phyloP scores from a whole-genome alignment of 2,329 filamentous ascomycete genomes.

The Penicillium sp. region DNA sequence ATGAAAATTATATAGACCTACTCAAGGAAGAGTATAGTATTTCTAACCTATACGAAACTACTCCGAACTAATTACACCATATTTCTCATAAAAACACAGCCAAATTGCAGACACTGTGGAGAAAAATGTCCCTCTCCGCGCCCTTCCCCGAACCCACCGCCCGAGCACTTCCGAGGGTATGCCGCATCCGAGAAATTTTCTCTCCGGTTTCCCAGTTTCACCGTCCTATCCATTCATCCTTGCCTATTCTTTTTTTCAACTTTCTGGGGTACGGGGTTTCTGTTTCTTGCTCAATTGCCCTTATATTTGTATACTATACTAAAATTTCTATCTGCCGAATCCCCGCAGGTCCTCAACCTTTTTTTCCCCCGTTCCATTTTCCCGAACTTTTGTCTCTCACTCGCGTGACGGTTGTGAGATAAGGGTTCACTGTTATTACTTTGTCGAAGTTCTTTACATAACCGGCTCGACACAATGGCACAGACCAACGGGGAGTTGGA shows the following conservation, averaged over 20 bases:
- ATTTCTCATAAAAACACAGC: neutral
- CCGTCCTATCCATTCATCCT: conserved; percentile 22
- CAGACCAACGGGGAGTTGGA: conserved; percentile 40
- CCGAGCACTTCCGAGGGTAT: conserved; percentile 42
- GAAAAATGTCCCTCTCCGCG: conserved; percentile 20
- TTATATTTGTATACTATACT: conserved; percentile 33
- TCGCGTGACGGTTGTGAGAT: conserved; percentile 18
- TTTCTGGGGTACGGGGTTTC: conserved; percentile 36
- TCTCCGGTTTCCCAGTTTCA: conserved; percentile 29
- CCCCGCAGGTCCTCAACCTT: conserved; percentile 19
- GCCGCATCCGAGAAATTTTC: conserved; percentile 46
- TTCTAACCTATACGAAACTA: neutral
- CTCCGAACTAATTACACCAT: neutral
- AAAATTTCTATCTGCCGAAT: conserved; percentile 18
- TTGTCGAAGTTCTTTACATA: conserved; percentile 18
- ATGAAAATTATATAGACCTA: neutral
- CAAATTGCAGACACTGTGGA: conserved; percentile 9
- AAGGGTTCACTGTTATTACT: conserved; percentile 19
- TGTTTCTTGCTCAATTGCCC: conserved; percentile 33
- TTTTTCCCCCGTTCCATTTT: conserved; percentile 13
- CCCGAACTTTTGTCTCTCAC: conserved; percentile 16
- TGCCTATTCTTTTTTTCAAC: conserved; percentile 21
- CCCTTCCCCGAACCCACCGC: conserved; percentile 29
- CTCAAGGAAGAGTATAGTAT: neutral
- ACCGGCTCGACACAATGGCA: conserved; percentile 33